These are phyloP conservation scores for Camelina laxa DNA, from an alignment of 345 rosid species.

Conservation along the genomic window DNA sequence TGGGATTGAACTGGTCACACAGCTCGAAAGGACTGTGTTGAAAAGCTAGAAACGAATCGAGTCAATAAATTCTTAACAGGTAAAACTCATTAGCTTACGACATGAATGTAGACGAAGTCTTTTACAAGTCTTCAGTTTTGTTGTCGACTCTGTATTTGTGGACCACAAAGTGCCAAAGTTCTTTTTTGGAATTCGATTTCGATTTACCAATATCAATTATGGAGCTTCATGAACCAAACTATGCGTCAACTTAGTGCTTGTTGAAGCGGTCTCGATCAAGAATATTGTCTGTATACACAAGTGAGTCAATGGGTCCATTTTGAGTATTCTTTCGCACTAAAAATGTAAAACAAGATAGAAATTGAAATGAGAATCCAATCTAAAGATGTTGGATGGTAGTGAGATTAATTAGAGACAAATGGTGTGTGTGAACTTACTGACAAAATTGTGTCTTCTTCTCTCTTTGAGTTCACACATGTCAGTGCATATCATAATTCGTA, in stretches of 20 bases:
- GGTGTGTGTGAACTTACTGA: conserved; percentile 34
- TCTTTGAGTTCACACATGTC: conserved; percentile 36
- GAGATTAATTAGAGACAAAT: conserved; percentile 4
- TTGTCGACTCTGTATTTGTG: conserved; percentile 15
- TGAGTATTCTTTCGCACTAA: conserved; percentile 19
- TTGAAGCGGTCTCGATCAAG: conserved; percentile 35
- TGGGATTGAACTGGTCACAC: not conserved
- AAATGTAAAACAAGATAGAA: conserved; percentile 13
- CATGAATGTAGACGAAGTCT: conserved; percentile 13
- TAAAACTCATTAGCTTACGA: conserved; percentile 8
- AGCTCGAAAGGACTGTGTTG: conserved; percentile 21
- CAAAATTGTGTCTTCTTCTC: conserved; percentile 16
- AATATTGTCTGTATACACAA: conserved; percentile 6
- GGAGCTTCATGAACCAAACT: not conserved
- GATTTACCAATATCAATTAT: conserved; percentile 5
- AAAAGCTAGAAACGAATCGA: conserved; percentile 5
- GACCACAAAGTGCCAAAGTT: not conserved
- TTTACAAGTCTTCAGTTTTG: not conserved
- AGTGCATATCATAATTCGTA: conserved; percentile 9
- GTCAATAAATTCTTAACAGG: conserved; percentile 15
- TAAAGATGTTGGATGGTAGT: conserved; percentile 6
- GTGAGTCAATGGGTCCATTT: conserved; percentile 18
- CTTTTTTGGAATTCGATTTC: conserved; percentile 3
- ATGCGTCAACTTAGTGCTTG: conserved; percentile 13
- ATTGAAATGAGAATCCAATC: conserved; percentile 21